phyloP scores from a whole-genome alignment of 495 filamentous ascomycete species.

The Hypoxylon fragiforme region DNA sequence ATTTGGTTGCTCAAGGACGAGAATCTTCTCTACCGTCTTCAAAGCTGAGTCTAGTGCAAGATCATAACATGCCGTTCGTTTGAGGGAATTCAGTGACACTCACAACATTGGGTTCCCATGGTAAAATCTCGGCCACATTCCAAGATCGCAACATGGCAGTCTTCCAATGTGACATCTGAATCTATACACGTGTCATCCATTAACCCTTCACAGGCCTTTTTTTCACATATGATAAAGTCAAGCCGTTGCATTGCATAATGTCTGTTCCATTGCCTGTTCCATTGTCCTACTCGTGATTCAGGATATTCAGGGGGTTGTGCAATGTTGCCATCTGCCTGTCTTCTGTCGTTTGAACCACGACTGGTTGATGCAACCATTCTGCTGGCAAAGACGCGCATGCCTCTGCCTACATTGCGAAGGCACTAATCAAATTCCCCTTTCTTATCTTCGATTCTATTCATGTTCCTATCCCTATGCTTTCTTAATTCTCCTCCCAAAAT shows the following conservation, averaged over 20 bases:
- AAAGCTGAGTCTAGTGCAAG: constrained; percentile 38
- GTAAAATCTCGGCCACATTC: constrained; percentile 40
- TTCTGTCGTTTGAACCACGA: no score
- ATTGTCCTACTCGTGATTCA: no score
- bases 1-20: constrained; percentile 36
- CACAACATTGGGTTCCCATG: constrained; percentile 38
- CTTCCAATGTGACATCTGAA: constrained; percentile 2
- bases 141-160: constrained; percentile 5
- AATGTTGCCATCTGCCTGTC: no score
- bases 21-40: constrained; percentile 32
- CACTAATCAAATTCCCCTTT: no score
- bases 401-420: no score
- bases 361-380: constrained; percentile 6
- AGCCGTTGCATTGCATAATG: constrained; percentile 5
- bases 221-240: constrained; percentile 4
- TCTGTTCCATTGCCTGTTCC: no score
- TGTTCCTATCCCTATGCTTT: no score
- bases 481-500: no score
- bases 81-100: constrained; percentile 35
- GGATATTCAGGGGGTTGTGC: no score
- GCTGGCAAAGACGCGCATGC: background rate
- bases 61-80: constrained; percentile 40
- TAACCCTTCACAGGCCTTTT: background rate
- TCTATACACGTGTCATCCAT: constrained; percentile 11
- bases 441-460: no score